Evolutionary conservation across 192 early-diverging fungal species (phyloP).

Genomic region (Thamnidium elegans): DNA sequence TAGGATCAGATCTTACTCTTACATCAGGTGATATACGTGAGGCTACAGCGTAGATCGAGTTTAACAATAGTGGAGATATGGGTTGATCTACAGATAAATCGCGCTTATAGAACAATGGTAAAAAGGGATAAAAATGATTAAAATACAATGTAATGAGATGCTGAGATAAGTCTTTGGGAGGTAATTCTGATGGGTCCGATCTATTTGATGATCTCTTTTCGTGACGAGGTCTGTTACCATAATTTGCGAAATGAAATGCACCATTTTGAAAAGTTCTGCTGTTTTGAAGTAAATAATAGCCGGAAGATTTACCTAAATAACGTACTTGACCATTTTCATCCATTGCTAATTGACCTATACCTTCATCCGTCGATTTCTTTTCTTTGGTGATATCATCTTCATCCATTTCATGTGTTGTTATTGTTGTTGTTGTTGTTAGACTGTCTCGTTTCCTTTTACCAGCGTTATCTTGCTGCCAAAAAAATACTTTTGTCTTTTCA

Average conservation of each 20-base stretch:
- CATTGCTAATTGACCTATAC: conserved; percentile 59
- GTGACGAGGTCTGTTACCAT: conserved; percentile 21
- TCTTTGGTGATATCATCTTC: neutral
- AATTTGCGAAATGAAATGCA: conserved; percentile 28
- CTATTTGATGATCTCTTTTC: conserved; percentile 33
- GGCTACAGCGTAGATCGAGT: conserved; percentile 48
- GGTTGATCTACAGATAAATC: conserved; percentile 42
- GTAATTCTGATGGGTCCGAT: conserved; percentile 49
- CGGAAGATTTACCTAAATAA: conserved; percentile 74
- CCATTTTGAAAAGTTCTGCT: conserved; percentile 51
- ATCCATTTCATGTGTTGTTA: neutral
- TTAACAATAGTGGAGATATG: conserved; percentile 38
- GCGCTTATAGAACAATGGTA: conserved; percentile 65
- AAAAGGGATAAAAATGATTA: conserved; percentile 58
- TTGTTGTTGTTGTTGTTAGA: neutral
- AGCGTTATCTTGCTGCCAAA: conserved; percentile 21
- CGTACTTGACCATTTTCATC: conserved; percentile 69
- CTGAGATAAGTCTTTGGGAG: conserved; percentile 56
- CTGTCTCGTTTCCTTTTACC: conserved; percentile 2
- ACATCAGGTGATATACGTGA: conserved; percentile 43
- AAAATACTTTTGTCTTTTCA: conserved; percentile 13
- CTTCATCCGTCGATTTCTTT: conserved; percentile 32
- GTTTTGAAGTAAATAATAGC: conserved; percentile 67
- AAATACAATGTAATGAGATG: conserved; percentile 61
- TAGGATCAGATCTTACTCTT: conserved; percentile 37